Evolutionary conservation across 2,329 filamentous ascomycete species (phyloP), one percentile per base, ranked within the genome.

Genomic region (Paramyrothecium sp.): DNA sequence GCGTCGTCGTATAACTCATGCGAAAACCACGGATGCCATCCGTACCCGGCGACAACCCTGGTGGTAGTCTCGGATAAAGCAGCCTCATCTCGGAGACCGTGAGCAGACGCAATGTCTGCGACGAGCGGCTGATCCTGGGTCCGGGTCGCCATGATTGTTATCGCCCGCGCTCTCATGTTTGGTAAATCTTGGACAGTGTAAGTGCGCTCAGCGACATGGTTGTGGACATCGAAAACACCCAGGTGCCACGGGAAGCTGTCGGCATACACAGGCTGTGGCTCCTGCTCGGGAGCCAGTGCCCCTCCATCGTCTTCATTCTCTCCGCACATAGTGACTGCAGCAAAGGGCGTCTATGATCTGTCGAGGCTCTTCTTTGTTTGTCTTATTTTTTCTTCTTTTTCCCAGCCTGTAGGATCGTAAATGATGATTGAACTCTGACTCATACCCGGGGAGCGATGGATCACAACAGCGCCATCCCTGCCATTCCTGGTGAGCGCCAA

Each of bases 211-310:
- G 60, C 64, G 1, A 67, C 55, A 13, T 67, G 65, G 16, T 65
- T 67, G 7, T 67, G 65, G 0, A 57, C 65, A 55, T 76, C 71
- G 54, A 80, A 80, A 0, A 59, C 60, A 1, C 64, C 63, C 0
- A 67, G 3, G 11, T 61, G 59, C 65, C 65, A 67, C 0, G 65
- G 65, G 2, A 67, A 67, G 2, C 58, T 50, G 1, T 61, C 61
- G 34, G 51, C 5, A 16, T 59, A 33, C 38, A 19, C 4, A 44
- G 38, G 38, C 38, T 17, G 38, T 16, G 38, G 38, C 38, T 30
- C 26, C 10, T 30, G 26, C 5, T 30, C 26, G 26, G 26, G 26
- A 30, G 26, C 26, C 26, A 30, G 26, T 30, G 26, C 10, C 26
- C 26, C 26, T 30, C 10, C 26, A 10, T 30, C 26, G 10, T 30